phyloP scores from a whole-genome alignment of 2,329 filamentous ascomycete genomes.

The Cadophora sp. region DNA sequence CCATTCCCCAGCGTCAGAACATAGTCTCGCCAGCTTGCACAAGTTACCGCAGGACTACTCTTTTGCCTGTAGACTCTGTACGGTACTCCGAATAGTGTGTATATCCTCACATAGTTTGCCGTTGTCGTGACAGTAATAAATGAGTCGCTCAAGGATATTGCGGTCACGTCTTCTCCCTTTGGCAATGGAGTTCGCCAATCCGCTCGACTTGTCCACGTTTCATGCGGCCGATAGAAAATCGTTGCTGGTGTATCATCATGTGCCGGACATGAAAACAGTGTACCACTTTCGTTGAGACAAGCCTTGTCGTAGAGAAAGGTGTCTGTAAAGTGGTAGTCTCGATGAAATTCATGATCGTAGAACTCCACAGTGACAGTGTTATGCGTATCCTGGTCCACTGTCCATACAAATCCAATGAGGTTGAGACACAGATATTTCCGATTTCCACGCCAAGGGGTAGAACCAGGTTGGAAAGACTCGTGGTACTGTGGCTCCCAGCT shows the following conservation, averaged over 20 bases:
- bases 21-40: constrained; percentile 93
- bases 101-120: constrained; percentile 88
- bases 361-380: constrained; percentile 97
- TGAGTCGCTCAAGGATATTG: constrained; percentile 89
- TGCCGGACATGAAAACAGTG: constrained; percentile 83
- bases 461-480: constrained; percentile 88
- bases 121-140: constrained; percentile 91
- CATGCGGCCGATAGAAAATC: constrained; percentile 96
- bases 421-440: constrained; percentile 93
- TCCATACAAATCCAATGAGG: constrained; percentile 94
- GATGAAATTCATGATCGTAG: constrained; percentile 89
- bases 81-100: constrained; percentile 90
- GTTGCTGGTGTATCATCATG: constrained; percentile 70
- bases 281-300: constrained; percentile 84
- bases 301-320: constrained; percentile 96
- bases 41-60: constrained; percentile 87
- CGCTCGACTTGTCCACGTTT: constrained; percentile 89
- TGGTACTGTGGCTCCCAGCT: constrained; percentile 70
- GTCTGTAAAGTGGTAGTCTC: constrained; percentile 97
- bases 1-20: constrained; percentile 97
- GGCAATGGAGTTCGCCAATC: constrained; percentile 94
- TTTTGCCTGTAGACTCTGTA: constrained; percentile 91
- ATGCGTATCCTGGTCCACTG: constrained; percentile 90
- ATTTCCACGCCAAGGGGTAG: constrained; percentile 95
- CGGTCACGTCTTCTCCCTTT: constrained; percentile 81